These are phyloP conservation scores for Xylariales sp. DNA, from an alignment of 2,329 filamentous ascomycete genomes.

Conservation along the genomic window DNA sequence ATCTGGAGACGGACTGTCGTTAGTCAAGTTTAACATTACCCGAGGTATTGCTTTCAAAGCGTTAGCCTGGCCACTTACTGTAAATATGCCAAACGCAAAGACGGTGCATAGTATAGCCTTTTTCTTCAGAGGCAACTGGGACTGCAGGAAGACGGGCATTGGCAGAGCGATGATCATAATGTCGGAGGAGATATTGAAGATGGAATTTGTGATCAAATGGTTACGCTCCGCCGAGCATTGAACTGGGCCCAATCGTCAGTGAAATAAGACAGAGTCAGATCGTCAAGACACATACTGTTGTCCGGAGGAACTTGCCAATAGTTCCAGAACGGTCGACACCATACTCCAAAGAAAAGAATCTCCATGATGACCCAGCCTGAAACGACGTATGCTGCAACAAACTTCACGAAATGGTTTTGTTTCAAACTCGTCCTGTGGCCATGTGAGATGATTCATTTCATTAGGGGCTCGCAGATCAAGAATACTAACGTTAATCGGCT, in stretches of 20 bases:
- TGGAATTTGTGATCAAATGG: conserved; percentile 54
- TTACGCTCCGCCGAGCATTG: conserved; percentile 54
- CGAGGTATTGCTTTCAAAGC: too few species aligned
- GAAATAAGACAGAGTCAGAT: too few species aligned
- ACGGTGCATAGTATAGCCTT: conserved; percentile 47
- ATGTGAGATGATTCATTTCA: background rate
- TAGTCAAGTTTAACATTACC: too few species aligned
- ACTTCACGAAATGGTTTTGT: conserved; percentile 43
- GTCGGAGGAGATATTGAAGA: conserved; percentile 57
- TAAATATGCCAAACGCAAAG: conserved; percentile 42
- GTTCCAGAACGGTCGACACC: conserved; percentile 50
- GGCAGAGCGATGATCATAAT: conserved; percentile 55
- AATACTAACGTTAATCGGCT: conserved; percentile 43
- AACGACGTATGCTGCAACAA: conserved; percentile 42
- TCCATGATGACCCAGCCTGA: conserved; percentile 48
- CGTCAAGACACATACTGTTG: conserved; percentile 42
- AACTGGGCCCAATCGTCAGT: too few species aligned
- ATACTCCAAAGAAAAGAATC: conserved; percentile 43
- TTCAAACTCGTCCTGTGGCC: conserved; percentile 36
- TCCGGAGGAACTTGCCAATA: conserved; percentile 54
- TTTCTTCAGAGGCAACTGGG: conserved; percentile 44
- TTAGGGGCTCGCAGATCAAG: too few species aligned
- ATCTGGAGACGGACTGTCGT: conserved; percentile 31
- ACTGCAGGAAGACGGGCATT: conserved; percentile 46
- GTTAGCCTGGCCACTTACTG: conserved; percentile 35